Base-by-base conservation (phyloP, 169 alveolate genomes). In the Plasmodium vivax region DNA sequence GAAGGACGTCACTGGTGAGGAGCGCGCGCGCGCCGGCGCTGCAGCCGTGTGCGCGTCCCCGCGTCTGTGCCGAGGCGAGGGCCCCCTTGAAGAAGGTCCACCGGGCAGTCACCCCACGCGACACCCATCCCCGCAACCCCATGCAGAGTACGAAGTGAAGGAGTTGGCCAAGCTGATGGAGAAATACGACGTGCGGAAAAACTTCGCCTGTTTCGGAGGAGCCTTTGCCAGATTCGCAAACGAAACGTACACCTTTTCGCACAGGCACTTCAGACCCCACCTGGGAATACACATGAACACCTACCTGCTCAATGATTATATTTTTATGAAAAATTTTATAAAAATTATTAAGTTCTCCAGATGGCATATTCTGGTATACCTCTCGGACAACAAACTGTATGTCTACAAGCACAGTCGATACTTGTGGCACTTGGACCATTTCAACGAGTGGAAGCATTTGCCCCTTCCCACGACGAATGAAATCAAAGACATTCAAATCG, bases 231-330 rank as follows among this genome's bases (percentile, higher is more conserved):
- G 90, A 2, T 88, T 88, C 62, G 91, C 94, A 16, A 88, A 88
- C 51, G 94, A 88, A 34, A 19, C 91, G 2, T 38, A 79, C 5
- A 77, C 77, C 36, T 88, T 88, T 8, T 38, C 82, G 38, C 45
- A 88, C 30, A 88, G 73, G 47, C 38, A 38, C 16, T 77, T 88
- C 72, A 51, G n/a, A 36, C 82, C 83, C 36, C 85, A 58, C 7
- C 36, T 88, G 8, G 94, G 94, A 36, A 88, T 88, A 58, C 94
- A 88, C 34, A 79, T 88, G 94, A 88, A 88, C 32, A 43, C 45
- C 9, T 88, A 81, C 30, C 32, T 88, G 41, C 80, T 88, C 36
- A 62, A 88, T 38, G 45, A 58, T 43, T 32, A 14, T 36, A 38
- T 88, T 30, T 88, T 88, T 23, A 47, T 62, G 8, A 34, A 47